Conservation (phyloP, 2,329 filamentous ascomycete species). For the Paracorniculantispora psalliotae region DNA sequence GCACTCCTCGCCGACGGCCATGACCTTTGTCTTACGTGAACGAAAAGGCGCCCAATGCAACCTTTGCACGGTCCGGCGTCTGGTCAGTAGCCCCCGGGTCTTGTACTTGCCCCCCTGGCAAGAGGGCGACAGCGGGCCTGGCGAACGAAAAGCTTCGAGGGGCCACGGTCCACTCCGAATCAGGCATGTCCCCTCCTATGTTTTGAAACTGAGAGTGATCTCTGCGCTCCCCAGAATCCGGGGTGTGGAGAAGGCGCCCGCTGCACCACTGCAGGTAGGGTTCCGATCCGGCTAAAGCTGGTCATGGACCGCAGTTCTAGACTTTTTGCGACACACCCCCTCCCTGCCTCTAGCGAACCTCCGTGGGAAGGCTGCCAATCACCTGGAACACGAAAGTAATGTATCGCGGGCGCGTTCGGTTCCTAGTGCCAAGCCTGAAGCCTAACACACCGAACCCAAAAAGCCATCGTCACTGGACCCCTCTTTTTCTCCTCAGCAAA, state of each 20-base stretch:
- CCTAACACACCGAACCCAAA: conserved; percentile 13
- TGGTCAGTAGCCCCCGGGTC: neutral
- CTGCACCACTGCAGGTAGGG: neutral
- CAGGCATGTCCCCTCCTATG: neutral
- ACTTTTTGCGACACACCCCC: conserved; percentile 12
- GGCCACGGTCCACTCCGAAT: neutral
- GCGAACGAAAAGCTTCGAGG: neutral
- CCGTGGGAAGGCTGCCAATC: conserved; percentile 8
- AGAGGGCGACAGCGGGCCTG: too few relatives aligned
- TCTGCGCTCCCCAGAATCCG: conserved; percentile 5
- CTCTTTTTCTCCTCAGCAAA: neutral
- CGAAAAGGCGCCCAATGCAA: neutral
- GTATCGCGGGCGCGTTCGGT: neutral
- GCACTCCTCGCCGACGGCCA: neutral
- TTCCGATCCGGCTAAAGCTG: conserved; percentile 12
- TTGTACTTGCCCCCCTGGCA: too few relatives aligned
- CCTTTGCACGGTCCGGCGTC: neutral
- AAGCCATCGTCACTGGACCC: conserved; percentile 11
- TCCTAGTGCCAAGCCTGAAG: conserved; percentile 6
- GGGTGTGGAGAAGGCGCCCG: conserved; percentile 6
- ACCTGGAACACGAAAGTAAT: conserved; percentile 4
- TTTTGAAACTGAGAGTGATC: neutral
- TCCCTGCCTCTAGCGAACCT: neutral
- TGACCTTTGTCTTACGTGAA: neutral
- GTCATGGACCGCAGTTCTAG: conserved; percentile 14